These are phyloP conservation scores for Cymbidium sinense DNA, from an alignment of 106 monocot species.

Conservation along the genomic window DNA sequence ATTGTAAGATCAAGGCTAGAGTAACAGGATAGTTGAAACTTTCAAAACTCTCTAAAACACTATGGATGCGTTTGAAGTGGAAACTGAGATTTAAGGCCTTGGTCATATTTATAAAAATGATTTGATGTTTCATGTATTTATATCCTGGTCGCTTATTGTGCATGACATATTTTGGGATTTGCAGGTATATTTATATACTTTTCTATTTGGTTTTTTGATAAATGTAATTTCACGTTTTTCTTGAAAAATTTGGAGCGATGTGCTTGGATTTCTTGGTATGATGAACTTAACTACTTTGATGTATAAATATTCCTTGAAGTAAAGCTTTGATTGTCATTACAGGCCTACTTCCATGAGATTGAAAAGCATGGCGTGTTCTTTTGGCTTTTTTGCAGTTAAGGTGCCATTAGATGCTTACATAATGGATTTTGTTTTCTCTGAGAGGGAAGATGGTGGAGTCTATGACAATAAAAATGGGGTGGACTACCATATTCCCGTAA, in stretches of 20 bases:
- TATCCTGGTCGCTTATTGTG: background rate
- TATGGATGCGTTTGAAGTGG: background rate
- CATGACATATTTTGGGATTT: background rate
- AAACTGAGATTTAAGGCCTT: background rate
- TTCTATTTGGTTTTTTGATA: background rate
- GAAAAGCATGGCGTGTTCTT: background rate
- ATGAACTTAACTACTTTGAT: background rate
- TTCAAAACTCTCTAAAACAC: background rate
- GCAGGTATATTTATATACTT: background rate
- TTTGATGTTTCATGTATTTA: background rate
- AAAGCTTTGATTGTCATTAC: background rate
- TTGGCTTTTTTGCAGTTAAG: slow-evolving; percentile 47
- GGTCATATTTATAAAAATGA: background rate
- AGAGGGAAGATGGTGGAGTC: slow-evolving; percentile 83
- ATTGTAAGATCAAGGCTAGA: background rate
- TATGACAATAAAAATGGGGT: slow-evolving; percentile 91
- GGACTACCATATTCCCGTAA: slow-evolving; percentile 96
- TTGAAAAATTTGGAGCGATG: background rate
- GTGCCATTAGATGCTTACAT: slow-evolving; percentile 88
- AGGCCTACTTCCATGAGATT: background rate
- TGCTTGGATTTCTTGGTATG: background rate
- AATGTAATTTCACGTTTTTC: too few species aligned
- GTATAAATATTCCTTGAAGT: too few species aligned
- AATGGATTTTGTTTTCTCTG: slow-evolving; percentile 98
- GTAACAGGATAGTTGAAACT: background rate